These are phyloP conservation scores for Pseudocercospora pini-densiflorae DNA, from an alignment of 2,329 filamentous ascomycete species.

Conservation along the genomic window DNA sequence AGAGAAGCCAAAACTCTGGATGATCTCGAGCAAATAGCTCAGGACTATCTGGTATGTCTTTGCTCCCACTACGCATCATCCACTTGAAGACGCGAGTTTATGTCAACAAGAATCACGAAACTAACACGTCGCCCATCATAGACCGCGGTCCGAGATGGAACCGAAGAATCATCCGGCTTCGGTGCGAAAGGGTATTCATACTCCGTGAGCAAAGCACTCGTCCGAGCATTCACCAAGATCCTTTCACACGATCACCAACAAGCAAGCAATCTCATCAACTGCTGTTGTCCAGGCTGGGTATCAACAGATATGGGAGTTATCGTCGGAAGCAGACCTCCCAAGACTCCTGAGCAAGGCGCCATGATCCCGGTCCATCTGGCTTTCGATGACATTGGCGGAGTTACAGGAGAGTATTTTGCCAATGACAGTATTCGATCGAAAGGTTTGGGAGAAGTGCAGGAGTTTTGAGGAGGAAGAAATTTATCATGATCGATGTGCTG, in stretches of 20 bases:
- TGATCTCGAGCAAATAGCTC: constrained; percentile 38
- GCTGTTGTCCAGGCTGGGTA: constrained; percentile 46
- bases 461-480: constrained; percentile 33
- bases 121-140: constrained; percentile 1
- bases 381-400: constrained; percentile 40
- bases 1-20: constrained; percentile 30
- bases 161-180: constrained; percentile 36
- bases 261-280: constrained; percentile 39
- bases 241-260: constrained; percentile 34
- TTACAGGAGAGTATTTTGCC: constrained; percentile 44
- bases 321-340: constrained; percentile 38
- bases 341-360: constrained; percentile 43
- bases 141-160: constrained; percentile 27
- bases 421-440: constrained; percentile 40
- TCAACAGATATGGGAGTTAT: constrained; percentile 44
- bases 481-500: background rate
- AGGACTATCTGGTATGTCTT: constrained; percentile 36
- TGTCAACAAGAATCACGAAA: background rate
- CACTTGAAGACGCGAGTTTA: background rate
- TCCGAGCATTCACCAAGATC: constrained; percentile 40
- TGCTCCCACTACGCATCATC: background rate
- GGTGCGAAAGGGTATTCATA: constrained; percentile 37
- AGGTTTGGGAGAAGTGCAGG: constrained; percentile 38
- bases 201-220: constrained; percentile 42
- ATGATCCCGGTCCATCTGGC: constrained; percentile 43